These are phyloP conservation scores for Aaosphaeria pasadenensis DNA, from an alignment of 2,329 filamentous ascomycete genomes.

Conservation along the genomic window DNA sequence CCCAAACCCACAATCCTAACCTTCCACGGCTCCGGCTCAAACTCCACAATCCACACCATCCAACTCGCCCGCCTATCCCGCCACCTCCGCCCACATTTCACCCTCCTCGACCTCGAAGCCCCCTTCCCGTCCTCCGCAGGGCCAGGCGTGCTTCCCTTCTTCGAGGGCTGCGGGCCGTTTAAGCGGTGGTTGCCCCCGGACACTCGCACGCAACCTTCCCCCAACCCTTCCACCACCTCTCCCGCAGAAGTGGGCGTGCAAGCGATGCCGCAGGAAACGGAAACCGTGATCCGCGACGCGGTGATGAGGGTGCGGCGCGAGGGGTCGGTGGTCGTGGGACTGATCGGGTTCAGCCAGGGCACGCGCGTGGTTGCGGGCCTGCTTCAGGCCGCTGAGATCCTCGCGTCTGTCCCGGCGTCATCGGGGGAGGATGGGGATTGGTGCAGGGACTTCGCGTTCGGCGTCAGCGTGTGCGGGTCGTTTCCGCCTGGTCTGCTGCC, in stretches of 20 bases:
- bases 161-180: slow-evolving; percentile 37
- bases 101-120: slow-evolving; percentile 10
- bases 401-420: slow-evolving; percentile 7
- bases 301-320: slow-evolving; percentile 8
- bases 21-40: slow-evolving; percentile 36
- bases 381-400: slow-evolving; percentile 21
- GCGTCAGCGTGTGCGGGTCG: slow-evolving; percentile 19
- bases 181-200: slow-evolving; percentile 27
- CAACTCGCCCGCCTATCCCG: slow-evolving; percentile 29
- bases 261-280: slow-evolving; percentile 17
- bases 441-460: slow-evolving; percentile 19
- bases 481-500: slow-evolving; percentile 31
- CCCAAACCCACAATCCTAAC: slow-evolving; percentile 32
- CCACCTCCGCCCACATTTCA: slow-evolving; percentile 20
- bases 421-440: slow-evolving; percentile 6
- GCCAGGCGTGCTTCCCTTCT: slow-evolving; percentile 36
- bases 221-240: background rate
- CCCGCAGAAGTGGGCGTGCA: background rate
- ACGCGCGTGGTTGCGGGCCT: slow-evolving; percentile 32
- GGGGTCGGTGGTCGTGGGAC: slow-evolving; percentile 25
- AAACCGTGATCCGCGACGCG: slow-evolving; percentile 14
- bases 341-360: slow-evolving; percentile 33
- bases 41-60: slow-evolving; percentile 29
- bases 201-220: slow-evolving; percentile 11
- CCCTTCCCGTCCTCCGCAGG: slow-evolving; percentile 32